Evolutionary conservation across 2,329 filamentous ascomycete species (phyloP).

Genomic region (Talaromyces albobiverticillius): DNA sequence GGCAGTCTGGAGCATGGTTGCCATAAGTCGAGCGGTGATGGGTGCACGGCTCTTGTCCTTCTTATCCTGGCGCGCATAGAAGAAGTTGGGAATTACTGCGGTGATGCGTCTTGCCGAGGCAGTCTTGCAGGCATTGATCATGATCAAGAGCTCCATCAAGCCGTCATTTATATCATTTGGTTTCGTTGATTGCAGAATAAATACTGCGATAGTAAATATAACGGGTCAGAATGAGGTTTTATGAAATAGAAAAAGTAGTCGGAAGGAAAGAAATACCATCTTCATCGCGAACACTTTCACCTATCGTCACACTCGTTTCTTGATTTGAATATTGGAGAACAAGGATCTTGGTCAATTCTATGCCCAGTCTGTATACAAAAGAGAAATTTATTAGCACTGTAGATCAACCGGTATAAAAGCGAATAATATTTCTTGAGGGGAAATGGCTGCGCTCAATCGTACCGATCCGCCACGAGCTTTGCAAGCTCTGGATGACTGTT

Average conservation of each 20-base stretch:
- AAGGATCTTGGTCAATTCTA: constrained; percentile 67
- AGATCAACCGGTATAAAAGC: not conserved
- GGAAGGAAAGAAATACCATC: constrained; percentile 60
- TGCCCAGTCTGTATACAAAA: constrained; percentile 52
- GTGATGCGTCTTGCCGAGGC: constrained; percentile 87
- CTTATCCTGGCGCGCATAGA: constrained; percentile 95
- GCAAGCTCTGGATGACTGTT: constrained; percentile 73
- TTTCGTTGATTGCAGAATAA: constrained; percentile 91
- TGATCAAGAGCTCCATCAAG: constrained; percentile 96
- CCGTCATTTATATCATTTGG: constrained; percentile 97
- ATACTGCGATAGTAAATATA: constrained; percentile 55
- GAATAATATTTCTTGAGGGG: constrained; percentile 10
- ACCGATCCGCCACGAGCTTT: constrained; percentile 66
- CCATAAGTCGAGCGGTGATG: constrained; percentile 92
- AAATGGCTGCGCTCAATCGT: too few species aligned
- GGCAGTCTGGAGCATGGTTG: constrained; percentile 95
- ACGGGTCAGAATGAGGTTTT: constrained; percentile 5
- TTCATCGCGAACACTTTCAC: constrained; percentile 93
- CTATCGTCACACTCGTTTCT: constrained; percentile 71
- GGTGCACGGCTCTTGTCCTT: constrained; percentile 96
- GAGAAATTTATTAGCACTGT: constrained; percentile 4
- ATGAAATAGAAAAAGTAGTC: constrained; percentile 10
- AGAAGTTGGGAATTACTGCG: constrained; percentile 92
- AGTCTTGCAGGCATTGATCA: constrained; percentile 92
- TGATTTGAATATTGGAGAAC: constrained; percentile 67